Percentiles rank a stretch among this genome's conserved stretches.
Evolutionary conservation across 352 stramenopile species (phyloP).

Genomic region (Globisporangium echinulatum): DNA sequence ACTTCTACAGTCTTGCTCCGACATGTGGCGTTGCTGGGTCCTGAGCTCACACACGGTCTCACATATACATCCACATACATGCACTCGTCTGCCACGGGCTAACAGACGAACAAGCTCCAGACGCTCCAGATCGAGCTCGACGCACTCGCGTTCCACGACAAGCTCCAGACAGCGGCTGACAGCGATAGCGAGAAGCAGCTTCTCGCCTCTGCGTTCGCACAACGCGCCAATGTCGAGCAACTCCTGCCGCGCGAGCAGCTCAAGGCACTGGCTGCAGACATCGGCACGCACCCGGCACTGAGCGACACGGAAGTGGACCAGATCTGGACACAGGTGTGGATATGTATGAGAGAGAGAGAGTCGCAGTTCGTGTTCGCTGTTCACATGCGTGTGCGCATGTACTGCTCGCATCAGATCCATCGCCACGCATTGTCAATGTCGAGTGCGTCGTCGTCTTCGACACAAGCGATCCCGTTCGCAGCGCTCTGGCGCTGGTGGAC

Average conservation of each 20-base stretch:
- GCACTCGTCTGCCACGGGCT: too few relatives aligned
- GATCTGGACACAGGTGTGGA: slow-evolving; percentile 34
- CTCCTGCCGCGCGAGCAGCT: slow-evolving; percentile 26
- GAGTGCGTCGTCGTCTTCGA: too few relatives aligned
- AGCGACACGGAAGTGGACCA: slow-evolving; percentile 36
- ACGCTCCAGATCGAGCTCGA: slow-evolving; percentile 32
- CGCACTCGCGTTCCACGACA: slow-evolving; percentile 17
- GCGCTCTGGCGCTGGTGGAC: slow-evolving; percentile 57
- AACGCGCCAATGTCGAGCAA: slow-evolving; percentile 8
- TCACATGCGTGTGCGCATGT: neutral
- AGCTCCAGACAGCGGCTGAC: slow-evolving; percentile 11
- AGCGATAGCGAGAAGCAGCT: slow-evolving; percentile 26
- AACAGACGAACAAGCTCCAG: slow-evolving; percentile 33
- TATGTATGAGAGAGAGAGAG: neutral
- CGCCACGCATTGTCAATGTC: neutral
- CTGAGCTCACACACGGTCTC: neutral
- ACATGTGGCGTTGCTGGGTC: neutral
- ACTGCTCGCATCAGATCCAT: slow-evolving; percentile 1
- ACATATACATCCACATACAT: too few relatives aligned
- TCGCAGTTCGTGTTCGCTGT: too few relatives aligned
- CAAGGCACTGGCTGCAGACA: slow-evolving; percentile 20
- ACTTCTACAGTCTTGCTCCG: neutral
- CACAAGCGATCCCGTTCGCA: slow-evolving; percentile 22
- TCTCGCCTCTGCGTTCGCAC: slow-evolving; percentile 30
- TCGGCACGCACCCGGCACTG: slow-evolving; percentile 25